These are phyloP conservation scores for Colletotrichum shisoi DNA, from an alignment of 2,329 filamentous ascomycete species.

Conservation along the genomic window DNA sequence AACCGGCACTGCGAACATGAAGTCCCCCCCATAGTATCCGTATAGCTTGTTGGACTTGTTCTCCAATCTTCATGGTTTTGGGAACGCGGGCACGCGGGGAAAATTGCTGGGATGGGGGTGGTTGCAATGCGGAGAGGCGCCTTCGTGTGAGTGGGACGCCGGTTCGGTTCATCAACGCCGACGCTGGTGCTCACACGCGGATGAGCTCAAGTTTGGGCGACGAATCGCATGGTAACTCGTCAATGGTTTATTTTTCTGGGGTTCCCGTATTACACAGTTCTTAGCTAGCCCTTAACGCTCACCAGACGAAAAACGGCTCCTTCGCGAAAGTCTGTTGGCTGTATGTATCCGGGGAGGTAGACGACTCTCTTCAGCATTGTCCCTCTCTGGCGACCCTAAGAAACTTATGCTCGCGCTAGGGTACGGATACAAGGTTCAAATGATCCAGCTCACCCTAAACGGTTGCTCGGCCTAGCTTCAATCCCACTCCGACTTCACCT, in stretches of 20 bases:
- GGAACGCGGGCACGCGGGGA: conserved; percentile 34
- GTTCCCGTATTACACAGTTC: too few relatives aligned
- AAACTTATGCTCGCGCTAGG: too few relatives aligned
- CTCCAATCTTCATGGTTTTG: conserved; percentile 35
- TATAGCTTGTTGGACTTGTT: conserved; percentile 21
- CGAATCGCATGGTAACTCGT: conserved; percentile 12
- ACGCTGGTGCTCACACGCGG: neutral
- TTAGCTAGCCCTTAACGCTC: too few relatives aligned
- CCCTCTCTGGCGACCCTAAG: too few relatives aligned
- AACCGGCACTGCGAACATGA: neutral
- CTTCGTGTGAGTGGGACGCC: neutral
- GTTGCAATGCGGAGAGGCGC: neutral
- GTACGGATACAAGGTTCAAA: too few relatives aligned
- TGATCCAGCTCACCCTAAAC: too few relatives aligned
- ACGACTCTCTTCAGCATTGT: too few relatives aligned
- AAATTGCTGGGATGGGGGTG: conserved; percentile 16
- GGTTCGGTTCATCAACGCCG: conserved; percentile 31
- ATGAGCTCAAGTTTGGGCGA: too few relatives aligned
- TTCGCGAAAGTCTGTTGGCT: conserved; percentile 25
- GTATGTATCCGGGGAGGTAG: too few relatives aligned
- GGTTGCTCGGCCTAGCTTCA: neutral
- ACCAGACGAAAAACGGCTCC: neutral
- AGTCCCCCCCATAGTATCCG: neutral
- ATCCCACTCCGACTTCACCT: neutral
- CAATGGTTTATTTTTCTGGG: neutral